These are phyloP conservation scores for Kurtzmaniella fragi DNA, from an alignment of 805 yeast species.

Conservation along the genomic window DNA sequence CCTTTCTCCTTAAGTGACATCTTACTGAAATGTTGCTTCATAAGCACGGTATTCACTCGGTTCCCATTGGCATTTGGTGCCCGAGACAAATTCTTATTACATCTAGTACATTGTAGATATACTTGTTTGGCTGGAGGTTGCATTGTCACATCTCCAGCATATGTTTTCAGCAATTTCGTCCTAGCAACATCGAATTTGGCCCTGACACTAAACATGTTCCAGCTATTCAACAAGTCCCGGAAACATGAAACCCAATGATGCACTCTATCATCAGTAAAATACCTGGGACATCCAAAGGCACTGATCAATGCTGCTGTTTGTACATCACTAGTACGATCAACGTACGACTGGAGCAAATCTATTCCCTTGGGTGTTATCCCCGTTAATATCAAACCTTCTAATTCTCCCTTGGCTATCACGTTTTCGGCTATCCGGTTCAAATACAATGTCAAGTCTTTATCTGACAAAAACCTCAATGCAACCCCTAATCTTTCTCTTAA, in stretches of 20 bases:
- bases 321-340: conserved; percentile 82
- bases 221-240: conserved; percentile 63
- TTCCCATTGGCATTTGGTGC: conserved; percentile 10
- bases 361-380: conserved; percentile 88
- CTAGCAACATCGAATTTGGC: conserved; percentile 85
- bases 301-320: conserved; percentile 86
- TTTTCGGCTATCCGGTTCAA: conserved; percentile 63
- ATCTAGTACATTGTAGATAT: conserved; percentile 72
- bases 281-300: conserved; percentile 78
- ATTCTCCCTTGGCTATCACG: conserved; percentile 73
- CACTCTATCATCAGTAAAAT: conserved; percentile 67
- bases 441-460: conserved; percentile 69
- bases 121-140: conserved; percentile 66
- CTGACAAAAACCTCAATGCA: conserved; percentile 80
- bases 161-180: conserved; percentile 54
- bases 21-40: conserved; percentile 31
- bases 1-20: conserved; percentile 10
- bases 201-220: conserved; percentile 72
- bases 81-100: conserved; percentile 66
- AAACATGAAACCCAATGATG: conserved; percentile 77
- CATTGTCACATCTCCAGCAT: conserved; percentile 42
- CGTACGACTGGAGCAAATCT: conserved; percentile 77
- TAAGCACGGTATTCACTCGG: conserved; percentile 10
- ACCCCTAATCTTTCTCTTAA: conserved; percentile 85
- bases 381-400: conserved; percentile 85